Conservation (phyloP, 139 green algal genomes). For the Chlamydomonas urium region DNA sequence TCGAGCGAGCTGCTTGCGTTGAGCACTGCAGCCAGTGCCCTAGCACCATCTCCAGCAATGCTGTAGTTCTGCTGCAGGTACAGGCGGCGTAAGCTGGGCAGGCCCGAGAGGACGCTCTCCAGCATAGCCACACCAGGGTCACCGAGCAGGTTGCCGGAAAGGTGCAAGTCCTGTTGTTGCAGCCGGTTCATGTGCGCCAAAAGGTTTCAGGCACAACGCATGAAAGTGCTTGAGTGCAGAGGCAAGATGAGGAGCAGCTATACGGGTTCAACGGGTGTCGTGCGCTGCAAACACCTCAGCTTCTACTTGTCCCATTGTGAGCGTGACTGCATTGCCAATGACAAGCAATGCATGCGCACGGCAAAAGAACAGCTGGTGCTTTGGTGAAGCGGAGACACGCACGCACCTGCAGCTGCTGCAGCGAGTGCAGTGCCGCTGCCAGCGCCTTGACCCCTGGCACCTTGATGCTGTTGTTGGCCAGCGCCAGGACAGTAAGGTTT, state of each 20-base stretch:
- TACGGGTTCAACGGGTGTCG: no score
- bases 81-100: slow-evolving; percentile 9
- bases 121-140: slow-evolving; percentile 19
- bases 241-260: no score
- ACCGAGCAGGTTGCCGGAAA: slow-evolving; percentile 29
- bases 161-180: slow-evolving; percentile 26
- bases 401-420: not conserved
- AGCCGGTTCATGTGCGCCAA: no score
- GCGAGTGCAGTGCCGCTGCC: slow-evolving; percentile 8
- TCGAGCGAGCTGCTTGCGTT: not conserved
- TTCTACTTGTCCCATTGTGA: no score
- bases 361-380: no score
- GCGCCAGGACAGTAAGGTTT: slow-evolving; percentile 20
- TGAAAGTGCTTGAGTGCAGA: no score
- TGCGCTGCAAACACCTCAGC: no score
- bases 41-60: slow-evolving; percentile 23
- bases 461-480: slow-evolving; percentile 30
- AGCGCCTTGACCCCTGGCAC: slow-evolving; percentile 17
- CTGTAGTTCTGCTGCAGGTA: slow-evolving; percentile 29
- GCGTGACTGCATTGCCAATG: no score
- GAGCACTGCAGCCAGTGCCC: slow-evolving; percentile 31
- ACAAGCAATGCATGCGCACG: no score
- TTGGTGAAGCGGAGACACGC: not conserved
- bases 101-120: not conserved
- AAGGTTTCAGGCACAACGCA: no score